Evolutionary conservation across 2,329 filamentous ascomycete genomes (phyloP).

Genomic region (Ophiostoma piceae): DNA sequence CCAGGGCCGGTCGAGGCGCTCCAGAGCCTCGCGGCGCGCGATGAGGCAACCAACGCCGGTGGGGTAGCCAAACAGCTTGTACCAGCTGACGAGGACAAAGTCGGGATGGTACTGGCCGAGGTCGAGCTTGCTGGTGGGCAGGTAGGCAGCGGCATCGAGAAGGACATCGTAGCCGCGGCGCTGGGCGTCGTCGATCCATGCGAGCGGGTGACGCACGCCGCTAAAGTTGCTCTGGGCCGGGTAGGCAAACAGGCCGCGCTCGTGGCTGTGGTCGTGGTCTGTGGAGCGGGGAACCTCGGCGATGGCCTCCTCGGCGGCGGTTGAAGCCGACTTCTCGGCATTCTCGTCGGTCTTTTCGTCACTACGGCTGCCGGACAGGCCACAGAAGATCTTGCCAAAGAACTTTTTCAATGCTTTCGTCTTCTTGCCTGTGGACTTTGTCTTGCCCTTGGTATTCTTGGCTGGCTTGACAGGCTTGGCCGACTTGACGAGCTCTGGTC

Average conservation of each 20-base stretch:
- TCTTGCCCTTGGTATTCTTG: neutral
- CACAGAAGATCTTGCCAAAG: slow-evolving; percentile 14
- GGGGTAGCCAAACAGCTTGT: slow-evolving; percentile 41
- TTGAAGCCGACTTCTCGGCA: neutral
- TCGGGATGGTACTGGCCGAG: slow-evolving; percentile 36
- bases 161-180: slow-evolving; percentile 38
- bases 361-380: neutral
- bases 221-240: slow-evolving; percentile 45
- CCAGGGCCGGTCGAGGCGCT: slow-evolving; percentile 36
- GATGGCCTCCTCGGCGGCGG: neutral
- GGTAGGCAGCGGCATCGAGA: slow-evolving; percentile 39
- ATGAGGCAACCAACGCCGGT: slow-evolving; percentile 41
- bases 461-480: neutral
- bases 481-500: slow-evolving; percentile 16
- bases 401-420: neutral
- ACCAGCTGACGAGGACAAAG: slow-evolving; percentile 39
- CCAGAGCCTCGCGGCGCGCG: slow-evolving; percentile 34
- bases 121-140: slow-evolving; percentile 37
- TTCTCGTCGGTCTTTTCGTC: neutral
- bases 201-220: slow-evolving; percentile 40
- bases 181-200: slow-evolving; percentile 37
- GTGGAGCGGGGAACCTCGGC: neutral
- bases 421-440: neutral
- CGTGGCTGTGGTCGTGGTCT: slow-evolving; percentile 22
- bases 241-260: slow-evolving; percentile 40